Percentiles rank a stretch among this genome's conserved stretches.
phyloP scores from a whole-genome alignment of 2,329 filamentous ascomycete genomes.

The Camptophora hylomeconis region DNA sequence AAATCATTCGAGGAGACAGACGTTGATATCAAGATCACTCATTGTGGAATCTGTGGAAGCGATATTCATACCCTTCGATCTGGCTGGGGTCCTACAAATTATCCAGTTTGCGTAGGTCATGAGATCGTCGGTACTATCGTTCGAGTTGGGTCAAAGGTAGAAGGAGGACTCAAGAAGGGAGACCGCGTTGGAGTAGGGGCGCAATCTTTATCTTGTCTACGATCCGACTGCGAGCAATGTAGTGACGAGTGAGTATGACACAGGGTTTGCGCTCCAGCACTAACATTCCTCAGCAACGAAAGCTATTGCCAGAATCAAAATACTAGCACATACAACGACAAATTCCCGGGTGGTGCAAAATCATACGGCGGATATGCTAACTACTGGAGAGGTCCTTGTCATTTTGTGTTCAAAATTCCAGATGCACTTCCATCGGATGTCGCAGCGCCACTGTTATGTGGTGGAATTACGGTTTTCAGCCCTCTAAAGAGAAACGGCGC shows the following conservation, averaged over 20 bases:
- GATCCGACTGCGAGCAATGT: constrained; percentile 41
- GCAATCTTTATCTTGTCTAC: constrained; percentile 42
- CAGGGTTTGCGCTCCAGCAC: too few relatives aligned
- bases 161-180: constrained; percentile 39
- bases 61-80: constrained; percentile 33
- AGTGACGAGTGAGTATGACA: too few relatives aligned
- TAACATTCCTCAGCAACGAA: too few relatives aligned
- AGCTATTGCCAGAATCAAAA: constrained; percentile 28
- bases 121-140: constrained; percentile 51
- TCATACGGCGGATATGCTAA: constrained; percentile 54
- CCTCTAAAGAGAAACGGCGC: constrained; percentile 54
- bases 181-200: constrained; percentile 53
- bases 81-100: constrained; percentile 34
- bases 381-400: constrained; percentile 39
- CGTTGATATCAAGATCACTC: constrained; percentile 51
- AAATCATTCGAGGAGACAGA: constrained; percentile 45
- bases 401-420: constrained; percentile 31
- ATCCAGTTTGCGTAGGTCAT: constrained; percentile 41
- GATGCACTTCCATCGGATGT: constrained; percentile 34
- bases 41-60: constrained; percentile 54
- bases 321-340: constrained; percentile 46
- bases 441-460: constrained; percentile 60
- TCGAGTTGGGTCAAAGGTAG: constrained; percentile 36
- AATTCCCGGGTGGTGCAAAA: constrained; percentile 46
- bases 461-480: constrained; percentile 60